Conservation (phyloP, 345 rosid species). For the Acer negundo region DNA sequence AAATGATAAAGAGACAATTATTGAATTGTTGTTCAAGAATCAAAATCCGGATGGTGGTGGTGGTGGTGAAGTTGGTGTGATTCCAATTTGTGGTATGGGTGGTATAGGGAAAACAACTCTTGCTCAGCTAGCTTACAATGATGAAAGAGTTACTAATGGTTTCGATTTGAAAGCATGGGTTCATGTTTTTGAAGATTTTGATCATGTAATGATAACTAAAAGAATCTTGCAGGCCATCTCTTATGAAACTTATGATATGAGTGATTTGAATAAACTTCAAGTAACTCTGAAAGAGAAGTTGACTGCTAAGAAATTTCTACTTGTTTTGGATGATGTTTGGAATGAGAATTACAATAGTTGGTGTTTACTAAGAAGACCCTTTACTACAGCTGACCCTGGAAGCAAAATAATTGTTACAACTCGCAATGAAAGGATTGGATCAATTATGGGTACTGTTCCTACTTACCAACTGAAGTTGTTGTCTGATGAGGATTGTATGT, state of each 20-base stretch:
- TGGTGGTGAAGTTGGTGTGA: not conserved
- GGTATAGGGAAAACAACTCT: conserved; percentile 16
- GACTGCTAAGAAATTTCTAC: not conserved
- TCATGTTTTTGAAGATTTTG: conserved; percentile 11
- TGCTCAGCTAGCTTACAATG: conserved; percentile 20
- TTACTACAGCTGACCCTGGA: not conserved
- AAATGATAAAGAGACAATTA: conserved; percentile 25
- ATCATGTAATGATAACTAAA: not conserved
- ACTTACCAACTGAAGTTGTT: not conserved
- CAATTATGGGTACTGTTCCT: not conserved
- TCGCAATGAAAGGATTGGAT: not conserved
- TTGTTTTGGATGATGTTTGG: conserved; percentile 18
- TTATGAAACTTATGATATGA: not conserved
- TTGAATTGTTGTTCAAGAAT: conserved; percentile 26
- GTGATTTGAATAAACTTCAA: not conserved
- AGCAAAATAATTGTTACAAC: not conserved
- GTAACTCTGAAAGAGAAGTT: not conserved
- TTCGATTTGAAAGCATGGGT: not conserved
- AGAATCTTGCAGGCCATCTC: not conserved
- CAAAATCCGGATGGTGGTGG: no score
- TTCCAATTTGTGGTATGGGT: conserved; percentile 21
- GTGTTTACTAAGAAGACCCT: not conserved
- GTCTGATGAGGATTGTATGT: conserved; percentile 10
- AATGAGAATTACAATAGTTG: conserved; percentile 3
- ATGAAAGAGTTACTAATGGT: not conserved